Evolutionary conservation across 495 filamentous ascomycete species (phyloP).

Genomic region (Neurospora discreta): DNA sequence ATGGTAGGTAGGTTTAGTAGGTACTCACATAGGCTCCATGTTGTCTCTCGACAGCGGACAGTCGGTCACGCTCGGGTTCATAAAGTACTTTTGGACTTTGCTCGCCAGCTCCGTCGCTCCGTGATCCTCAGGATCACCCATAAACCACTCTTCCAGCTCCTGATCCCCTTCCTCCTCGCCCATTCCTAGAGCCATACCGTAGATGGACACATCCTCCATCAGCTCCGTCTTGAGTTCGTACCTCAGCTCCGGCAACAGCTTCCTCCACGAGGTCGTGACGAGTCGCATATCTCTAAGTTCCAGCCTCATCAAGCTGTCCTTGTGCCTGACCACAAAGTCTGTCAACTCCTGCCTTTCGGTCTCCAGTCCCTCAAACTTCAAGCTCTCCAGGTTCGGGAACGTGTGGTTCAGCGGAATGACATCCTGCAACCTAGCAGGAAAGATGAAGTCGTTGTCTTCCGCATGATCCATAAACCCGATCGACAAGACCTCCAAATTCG

Average conservation of each 20-base stretch:
- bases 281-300: background rate
- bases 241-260: background rate
- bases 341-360: background rate
- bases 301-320: background rate
- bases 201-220: background rate
- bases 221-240: background rate
- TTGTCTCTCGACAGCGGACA: background rate
- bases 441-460: background rate
- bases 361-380: background rate
- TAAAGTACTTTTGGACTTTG: background rate
- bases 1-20: background rate
- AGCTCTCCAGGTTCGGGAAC: background rate
- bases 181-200: background rate
- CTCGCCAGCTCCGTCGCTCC: background rate
- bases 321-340: background rate
- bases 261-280: background rate
- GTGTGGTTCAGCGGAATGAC: background rate
- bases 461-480: background rate
- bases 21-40: background rate
- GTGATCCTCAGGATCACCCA: background rate
- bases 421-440: background rate
- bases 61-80: background rate
- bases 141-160: background rate
- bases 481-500: background rate
- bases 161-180: background rate